phyloP scores from a whole-genome alignment of 345 rosid genomes.

The thale cress (Arabidopsis thaliana) region DNA sequence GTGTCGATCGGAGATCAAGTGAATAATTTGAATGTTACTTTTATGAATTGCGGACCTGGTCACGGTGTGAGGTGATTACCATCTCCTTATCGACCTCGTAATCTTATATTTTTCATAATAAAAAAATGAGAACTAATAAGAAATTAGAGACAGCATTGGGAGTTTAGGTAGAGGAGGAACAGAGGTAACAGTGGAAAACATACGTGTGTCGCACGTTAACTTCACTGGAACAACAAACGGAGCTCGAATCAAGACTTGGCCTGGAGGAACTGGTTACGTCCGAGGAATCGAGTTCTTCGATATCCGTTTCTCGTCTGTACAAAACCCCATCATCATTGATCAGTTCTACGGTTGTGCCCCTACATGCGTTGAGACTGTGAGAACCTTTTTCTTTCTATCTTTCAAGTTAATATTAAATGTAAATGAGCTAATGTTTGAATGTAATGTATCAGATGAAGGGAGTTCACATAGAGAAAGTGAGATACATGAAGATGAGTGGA shows the following conservation, averaged over 20 bases:
- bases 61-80: conserved; percentile 50
- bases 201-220: conserved; percentile 45
- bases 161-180: conserved; percentile 56
- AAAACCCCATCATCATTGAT: conserved; percentile 57
- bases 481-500: conserved; percentile 39
- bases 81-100: neutral
- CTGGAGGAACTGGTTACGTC: conserved; percentile 58
- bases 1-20: conserved; percentile 50
- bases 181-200: conserved; percentile 43
- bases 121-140: neutral
- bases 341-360: conserved; percentile 50
- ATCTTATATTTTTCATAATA: no score
- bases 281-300: conserved; percentile 48
- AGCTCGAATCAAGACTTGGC: conserved; percentile 68
- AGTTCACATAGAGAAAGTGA: conserved; percentile 37
- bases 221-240: conserved; percentile 55
- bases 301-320: conserved; percentile 41
- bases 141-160: conserved; percentile 51
- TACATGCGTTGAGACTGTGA: conserved; percentile 16
- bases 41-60: conserved; percentile 46
- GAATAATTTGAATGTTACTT: conserved; percentile 22
- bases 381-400: neutral
- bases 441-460: conserved; percentile 5
- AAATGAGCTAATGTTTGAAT: neutral
- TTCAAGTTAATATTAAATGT: neutral